Evolutionary conservation across 495 filamentous ascomycete genomes (phyloP).

Genomic region (Aspergillus kassunensis): DNA sequence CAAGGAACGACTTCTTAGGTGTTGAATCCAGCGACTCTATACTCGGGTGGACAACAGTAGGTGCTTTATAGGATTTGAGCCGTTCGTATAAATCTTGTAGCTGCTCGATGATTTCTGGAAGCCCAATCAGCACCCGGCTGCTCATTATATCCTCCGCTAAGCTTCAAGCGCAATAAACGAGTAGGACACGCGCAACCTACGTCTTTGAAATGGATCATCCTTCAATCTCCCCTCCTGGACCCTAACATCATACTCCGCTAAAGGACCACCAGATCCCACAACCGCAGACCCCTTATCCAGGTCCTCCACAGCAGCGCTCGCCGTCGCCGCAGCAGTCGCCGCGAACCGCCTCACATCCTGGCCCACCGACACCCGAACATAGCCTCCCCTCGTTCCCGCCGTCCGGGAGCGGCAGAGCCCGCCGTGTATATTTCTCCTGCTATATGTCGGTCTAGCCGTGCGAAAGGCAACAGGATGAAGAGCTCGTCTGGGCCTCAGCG

Average conservation of each 20-base stretch:
- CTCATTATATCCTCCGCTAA: no score
- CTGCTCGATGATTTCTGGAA: slow-evolving; percentile 77
- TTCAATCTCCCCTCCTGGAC: slow-evolving; percentile 67
- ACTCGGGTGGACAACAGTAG: slow-evolving; percentile 69
- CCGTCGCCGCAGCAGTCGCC: slow-evolving; percentile 7
- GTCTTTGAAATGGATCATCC: slow-evolving; percentile 89
- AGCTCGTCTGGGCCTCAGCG: slow-evolving; percentile 25
- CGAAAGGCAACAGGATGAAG: slow-evolving; percentile 17
- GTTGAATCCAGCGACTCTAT: slow-evolving; percentile 62
- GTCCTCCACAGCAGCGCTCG: background rate
- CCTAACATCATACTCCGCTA: slow-evolving; percentile 81
- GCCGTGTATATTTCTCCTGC: slow-evolving; percentile 12
- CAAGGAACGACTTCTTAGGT: slow-evolving; percentile 63
- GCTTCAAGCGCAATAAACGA: no score
- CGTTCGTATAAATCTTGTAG: slow-evolving; percentile 87
- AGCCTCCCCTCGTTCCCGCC: no score
- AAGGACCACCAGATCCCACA: slow-evolving; percentile 54
- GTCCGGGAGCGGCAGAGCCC: no score
- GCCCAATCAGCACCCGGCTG: no score
- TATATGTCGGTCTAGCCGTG: slow-evolving; percentile 12
- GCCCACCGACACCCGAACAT: background rate
- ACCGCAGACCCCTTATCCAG: slow-evolving; percentile 4
- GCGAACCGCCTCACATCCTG: slow-evolving; percentile 18
- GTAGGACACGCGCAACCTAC: no score
- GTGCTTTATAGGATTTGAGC: slow-evolving; percentile 68